These are phyloP conservation scores for Populus deltoides DNA, from an alignment of 345 rosid species.

Conservation along the genomic window DNA sequence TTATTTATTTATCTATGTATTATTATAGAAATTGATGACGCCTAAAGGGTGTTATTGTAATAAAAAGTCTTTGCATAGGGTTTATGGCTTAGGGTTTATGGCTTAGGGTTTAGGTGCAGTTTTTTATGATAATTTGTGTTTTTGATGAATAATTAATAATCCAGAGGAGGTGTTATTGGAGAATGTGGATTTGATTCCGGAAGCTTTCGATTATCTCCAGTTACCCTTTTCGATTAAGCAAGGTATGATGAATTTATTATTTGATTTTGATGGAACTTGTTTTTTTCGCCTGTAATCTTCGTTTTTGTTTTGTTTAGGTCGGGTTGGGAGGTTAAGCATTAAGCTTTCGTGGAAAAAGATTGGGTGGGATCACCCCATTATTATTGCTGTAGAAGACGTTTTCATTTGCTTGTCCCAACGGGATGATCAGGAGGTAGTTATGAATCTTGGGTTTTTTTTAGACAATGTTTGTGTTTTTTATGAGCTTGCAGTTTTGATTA, in stretches of 20 bases:
- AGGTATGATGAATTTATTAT: constrained; percentile 32
- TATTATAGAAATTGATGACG: too few species aligned
- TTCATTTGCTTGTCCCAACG: constrained; percentile 64
- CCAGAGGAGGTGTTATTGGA: constrained; percentile 66
- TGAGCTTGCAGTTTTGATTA: not conserved
- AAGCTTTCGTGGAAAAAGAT: constrained; percentile 79
- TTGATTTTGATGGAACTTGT: not conserved
- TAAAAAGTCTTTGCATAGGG: not conserved
- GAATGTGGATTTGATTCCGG: constrained; percentile 75
- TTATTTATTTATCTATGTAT: not conserved
- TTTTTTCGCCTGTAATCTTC: not conserved
- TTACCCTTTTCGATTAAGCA: constrained; percentile 75
- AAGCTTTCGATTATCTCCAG: constrained; percentile 88
- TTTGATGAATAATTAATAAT: not conserved
- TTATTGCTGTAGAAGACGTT: constrained; percentile 70
- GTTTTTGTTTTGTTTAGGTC: constrained; percentile 33
- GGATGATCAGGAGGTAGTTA: constrained; percentile 66
- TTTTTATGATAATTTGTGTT: not conserved
- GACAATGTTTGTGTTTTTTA: not conserved
- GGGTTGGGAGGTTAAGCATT: constrained; percentile 74
- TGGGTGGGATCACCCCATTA: constrained; percentile 68
- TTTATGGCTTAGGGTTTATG: not conserved
- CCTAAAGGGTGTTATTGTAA: not conserved
- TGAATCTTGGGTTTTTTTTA: too few species aligned
- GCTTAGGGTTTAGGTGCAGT: not conserved